These are phyloP conservation scores for Sisymbrium irio DNA, from an alignment of 345 rosid species.

Conservation along the genomic window DNA sequence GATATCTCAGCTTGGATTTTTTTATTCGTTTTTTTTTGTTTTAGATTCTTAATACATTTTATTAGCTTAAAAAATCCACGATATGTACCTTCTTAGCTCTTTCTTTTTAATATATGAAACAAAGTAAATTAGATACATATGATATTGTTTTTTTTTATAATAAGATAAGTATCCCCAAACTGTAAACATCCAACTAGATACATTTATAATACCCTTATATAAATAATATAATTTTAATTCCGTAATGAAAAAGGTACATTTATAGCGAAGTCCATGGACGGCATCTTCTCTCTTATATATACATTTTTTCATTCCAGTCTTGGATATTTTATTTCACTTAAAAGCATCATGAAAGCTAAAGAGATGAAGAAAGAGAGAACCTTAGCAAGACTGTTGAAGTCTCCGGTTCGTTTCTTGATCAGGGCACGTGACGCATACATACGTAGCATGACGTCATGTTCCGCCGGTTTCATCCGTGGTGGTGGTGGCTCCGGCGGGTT, in stretches of 20 bases:
- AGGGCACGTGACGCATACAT: constrained; percentile 59
- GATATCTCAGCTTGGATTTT: neutral
- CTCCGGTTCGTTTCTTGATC: constrained; percentile 44
- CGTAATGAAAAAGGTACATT: constrained; percentile 6
- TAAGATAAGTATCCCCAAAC: constrained; percentile 22
- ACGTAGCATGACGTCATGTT: constrained; percentile 54
- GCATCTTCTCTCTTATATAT: constrained; percentile 1
- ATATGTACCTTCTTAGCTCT: too few relatives aligned
- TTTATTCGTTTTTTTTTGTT: neutral
- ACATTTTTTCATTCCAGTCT: neutral
- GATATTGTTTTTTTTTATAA: neutral
- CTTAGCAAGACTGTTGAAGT: constrained; percentile 33
- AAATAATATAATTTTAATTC: neutral
- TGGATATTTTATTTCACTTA: too few relatives aligned
- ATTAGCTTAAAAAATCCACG: constrained; percentile 7
- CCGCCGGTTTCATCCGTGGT: constrained; percentile 42
- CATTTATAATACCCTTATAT: constrained; percentile 8
- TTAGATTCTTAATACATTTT: neutral
- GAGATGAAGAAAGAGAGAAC: constrained; percentile 31
- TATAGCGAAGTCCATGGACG: constrained; percentile 18
- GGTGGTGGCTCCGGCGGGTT: constrained; percentile 29
- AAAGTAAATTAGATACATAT: neutral
- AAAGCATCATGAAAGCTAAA: constrained; percentile 26
- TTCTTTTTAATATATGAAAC: neutral
- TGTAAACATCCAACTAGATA: constrained; percentile 34